Conservation (phyloP, 148 eudicot species). For the Silene latifolia region DNA sequence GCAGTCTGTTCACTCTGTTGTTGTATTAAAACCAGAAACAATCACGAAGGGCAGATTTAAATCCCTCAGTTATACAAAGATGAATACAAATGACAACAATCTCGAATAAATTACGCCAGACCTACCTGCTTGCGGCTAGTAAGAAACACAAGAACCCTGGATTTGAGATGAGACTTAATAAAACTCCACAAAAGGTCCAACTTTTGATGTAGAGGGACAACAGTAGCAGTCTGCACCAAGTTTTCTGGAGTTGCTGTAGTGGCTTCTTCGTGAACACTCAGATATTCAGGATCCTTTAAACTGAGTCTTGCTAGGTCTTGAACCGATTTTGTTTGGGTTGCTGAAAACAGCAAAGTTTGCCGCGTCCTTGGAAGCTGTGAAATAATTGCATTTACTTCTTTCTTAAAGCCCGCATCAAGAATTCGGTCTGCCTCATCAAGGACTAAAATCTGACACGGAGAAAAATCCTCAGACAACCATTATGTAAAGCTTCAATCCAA, state of each 20-base stretch:
- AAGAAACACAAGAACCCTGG: conserved; percentile 83
- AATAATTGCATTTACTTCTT: conserved; percentile 66
- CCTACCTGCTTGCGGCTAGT: conserved; percentile 86
- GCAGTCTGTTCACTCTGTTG: background rate
- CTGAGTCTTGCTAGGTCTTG: conserved; percentile 94
- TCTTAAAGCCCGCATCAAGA: conserved; percentile 86
- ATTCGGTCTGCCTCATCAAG: conserved; percentile 98
- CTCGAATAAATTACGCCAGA: background rate
- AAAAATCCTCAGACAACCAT: conserved; percentile 34
- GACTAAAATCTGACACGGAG: conserved; percentile 70
- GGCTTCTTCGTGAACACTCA: conserved; percentile 87
- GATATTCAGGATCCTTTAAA: conserved; percentile 90
- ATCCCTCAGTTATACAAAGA: background rate
- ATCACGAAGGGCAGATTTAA: background rate
- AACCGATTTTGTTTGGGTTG: conserved; percentile 92
- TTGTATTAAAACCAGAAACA: background rate
- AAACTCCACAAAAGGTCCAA: conserved; percentile 92
- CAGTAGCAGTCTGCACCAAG: conserved; percentile 63
- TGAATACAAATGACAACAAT: background rate
- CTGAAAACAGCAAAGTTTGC: conserved; percentile 86
- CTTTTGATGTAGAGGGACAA: conserved; percentile 77
- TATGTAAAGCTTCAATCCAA: background rate
- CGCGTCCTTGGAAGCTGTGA: conserved; percentile 78
- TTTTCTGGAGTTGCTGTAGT: conserved; percentile 68
- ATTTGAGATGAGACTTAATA: conserved; percentile 72